phyloP scores from a whole-genome alignment of 2,329 filamentous ascomycete genomes.

The Penicillium capsulatum region DNA sequence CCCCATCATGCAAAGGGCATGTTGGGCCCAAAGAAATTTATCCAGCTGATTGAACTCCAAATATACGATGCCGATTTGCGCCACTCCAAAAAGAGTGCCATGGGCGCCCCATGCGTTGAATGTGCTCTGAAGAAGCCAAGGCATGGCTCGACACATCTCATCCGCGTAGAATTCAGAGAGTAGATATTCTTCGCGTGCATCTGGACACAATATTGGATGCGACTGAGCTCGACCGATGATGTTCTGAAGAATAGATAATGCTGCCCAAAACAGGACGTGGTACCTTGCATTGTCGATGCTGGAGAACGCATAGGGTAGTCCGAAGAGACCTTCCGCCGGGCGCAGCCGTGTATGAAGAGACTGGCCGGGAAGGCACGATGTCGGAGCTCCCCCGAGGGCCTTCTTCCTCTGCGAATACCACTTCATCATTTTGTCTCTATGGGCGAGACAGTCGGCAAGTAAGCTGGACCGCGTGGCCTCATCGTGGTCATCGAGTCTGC shows the following conservation, averaged over 20 bases:
- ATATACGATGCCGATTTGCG: slow-evolving; percentile 7
- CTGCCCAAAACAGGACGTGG: slow-evolving; percentile 4
- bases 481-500: background rate
- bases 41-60: slow-evolving; percentile 1
- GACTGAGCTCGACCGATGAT: slow-evolving; percentile 3
- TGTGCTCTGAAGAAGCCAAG: slow-evolving; percentile 3
- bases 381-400: slow-evolving; percentile 1
- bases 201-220: no score
- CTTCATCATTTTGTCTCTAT: slow-evolving; percentile 2
- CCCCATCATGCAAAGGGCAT: background rate
- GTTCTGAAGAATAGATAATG: slow-evolving; percentile 5
- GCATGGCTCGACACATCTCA: slow-evolving; percentile 5
- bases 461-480: background rate
- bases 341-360: background rate
- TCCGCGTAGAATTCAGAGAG: slow-evolving; percentile 8
- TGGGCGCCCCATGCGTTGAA: slow-evolving; percentile 6
- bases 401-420: slow-evolving; percentile 2
- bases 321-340: slow-evolving; percentile 3
- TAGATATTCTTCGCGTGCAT: slow-evolving; percentile 1
- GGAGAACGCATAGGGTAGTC: slow-evolving; percentile 5
- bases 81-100: slow-evolving; percentile 1
- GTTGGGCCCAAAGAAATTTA: slow-evolving; percentile 5
- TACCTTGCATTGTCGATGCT: slow-evolving; percentile 6
- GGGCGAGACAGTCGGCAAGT: slow-evolving; percentile 2
- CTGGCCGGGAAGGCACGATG: background rate